Evolutionary conservation across 257 asterid species (phyloP).

Genomic region (Anisodus acutangulus): DNA sequence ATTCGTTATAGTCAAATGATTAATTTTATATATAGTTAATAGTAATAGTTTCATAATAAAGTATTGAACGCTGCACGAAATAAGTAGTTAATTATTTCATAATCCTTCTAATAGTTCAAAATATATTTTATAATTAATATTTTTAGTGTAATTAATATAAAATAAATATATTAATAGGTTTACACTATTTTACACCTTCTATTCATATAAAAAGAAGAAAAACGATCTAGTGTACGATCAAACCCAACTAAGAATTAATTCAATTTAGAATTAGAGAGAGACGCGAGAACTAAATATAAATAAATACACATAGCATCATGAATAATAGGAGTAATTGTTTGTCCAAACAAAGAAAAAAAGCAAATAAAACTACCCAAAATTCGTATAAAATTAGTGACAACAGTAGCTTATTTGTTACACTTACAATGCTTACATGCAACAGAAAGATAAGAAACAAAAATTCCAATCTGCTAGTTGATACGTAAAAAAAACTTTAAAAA

Average conservation of each 20-base stretch:
- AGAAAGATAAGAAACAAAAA: neutral
- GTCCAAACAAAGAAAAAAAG: neutral
- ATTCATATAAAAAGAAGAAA: no score
- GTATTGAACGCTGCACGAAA: no score
- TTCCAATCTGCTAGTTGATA: neutral
- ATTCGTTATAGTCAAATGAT: no score
- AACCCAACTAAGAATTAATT: neutral
- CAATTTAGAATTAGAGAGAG: neutral
- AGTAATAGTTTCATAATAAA: no score
- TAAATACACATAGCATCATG: neutral
- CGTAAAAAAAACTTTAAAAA: slow-evolving; percentile 15
- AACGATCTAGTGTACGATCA: neutral
- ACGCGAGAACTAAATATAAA: neutral
- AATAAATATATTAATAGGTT: no score
- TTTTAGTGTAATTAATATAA: no score
- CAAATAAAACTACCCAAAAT: neutral
- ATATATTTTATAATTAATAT: no score
- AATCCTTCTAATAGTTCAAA: no score
- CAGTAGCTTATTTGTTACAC: no score
- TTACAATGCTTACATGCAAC: neutral
- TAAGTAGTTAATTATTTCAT: no score
- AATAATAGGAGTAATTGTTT: neutral
- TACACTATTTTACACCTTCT: no score
- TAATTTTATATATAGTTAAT: no score
- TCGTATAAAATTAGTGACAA: neutral